A percentile compares a stretch with the other conserved stretches of the same genome.
Evolutionary conservation across 148 eudicot species (phyloP).

Genomic region (Arctostaphylos glauca): DNA sequence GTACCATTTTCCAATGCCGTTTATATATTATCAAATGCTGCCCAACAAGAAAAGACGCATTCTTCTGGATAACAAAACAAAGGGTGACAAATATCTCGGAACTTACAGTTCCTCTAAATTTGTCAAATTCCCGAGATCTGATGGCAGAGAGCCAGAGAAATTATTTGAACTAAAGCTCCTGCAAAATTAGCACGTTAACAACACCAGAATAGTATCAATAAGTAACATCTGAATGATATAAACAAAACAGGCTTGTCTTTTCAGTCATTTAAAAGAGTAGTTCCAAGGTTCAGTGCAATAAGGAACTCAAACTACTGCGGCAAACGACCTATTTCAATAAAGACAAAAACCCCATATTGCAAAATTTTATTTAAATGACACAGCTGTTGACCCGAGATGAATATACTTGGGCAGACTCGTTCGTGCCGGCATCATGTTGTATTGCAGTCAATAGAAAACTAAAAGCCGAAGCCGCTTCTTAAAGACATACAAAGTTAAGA

Average conservation of each 20-base stretch:
- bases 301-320: no score
- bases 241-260: not conserved
- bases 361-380: not conserved
- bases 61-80: no score
- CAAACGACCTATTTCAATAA: no score
- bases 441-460: not conserved
- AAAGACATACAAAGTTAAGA: not conserved
- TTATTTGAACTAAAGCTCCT: slow-evolving; percentile 58
- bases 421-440: not conserved
- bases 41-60: no score
- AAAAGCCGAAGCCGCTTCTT: not conserved
- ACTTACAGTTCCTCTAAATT: slow-evolving; percentile 60
- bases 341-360: no score
- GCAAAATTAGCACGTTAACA: slow-evolving; percentile 19
- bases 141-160: slow-evolving; percentile 28
- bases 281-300: not conserved
- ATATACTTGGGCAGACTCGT: not conserved
- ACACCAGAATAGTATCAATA: not conserved
- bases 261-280: not conserved
- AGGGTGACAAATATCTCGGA: no score
- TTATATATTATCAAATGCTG: not conserved
- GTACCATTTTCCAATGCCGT: not conserved
- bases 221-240: not conserved
- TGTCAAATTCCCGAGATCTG: slow-evolving; percentile 49
- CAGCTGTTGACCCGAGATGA: not conserved